Conservation (phyloP, 371 early-diverging fungal species). For the Lichtheimia corymbifera region DNA sequence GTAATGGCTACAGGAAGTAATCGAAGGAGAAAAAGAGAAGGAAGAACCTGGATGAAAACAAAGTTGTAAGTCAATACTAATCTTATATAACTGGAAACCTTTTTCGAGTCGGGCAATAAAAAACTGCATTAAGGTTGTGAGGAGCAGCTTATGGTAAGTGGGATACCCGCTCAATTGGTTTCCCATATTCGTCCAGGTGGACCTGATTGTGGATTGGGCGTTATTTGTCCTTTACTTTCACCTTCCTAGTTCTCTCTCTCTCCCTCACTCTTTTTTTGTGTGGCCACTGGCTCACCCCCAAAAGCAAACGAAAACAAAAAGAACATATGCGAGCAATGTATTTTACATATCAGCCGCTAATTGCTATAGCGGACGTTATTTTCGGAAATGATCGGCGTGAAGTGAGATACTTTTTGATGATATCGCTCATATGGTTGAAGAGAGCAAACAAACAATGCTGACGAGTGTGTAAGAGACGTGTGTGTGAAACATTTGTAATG, state of each 20-base stretch:
- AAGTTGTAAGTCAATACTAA: conserved; percentile 1
- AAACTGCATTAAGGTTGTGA: conserved; percentile 4
- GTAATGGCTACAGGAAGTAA: neutral
- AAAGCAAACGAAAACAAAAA: too few relatives aligned
- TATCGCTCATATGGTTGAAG: neutral
- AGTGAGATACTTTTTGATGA: neutral
- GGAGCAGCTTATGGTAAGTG: neutral
- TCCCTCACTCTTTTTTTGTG: neutral
- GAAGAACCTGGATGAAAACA: conserved; percentile 10
- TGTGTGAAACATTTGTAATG: too few relatives aligned
- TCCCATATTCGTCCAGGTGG: conserved; percentile 3
- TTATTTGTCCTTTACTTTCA: neutral
- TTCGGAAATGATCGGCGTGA: neutral
- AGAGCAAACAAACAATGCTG: neutral
- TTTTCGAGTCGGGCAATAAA: conserved; percentile 9
- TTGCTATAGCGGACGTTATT: too few relatives aligned
- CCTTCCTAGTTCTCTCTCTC: neutral
- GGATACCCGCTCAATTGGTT: conserved; percentile 3
- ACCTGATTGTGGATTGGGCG: neutral
- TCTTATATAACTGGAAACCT: conserved; percentile 11
- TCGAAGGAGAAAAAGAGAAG: conserved; percentile 11
- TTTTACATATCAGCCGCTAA: too few relatives aligned
- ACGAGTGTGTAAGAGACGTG: too few relatives aligned
- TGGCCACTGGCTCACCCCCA: neutral
- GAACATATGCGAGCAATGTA: too few relatives aligned